Percentiles rank a stretch among this genome's conserved stretches.
These are phyloP conservation scores for Nicotiana benthamiana DNA, from an alignment of 257 asterid species.

Conservation along the genomic window DNA sequence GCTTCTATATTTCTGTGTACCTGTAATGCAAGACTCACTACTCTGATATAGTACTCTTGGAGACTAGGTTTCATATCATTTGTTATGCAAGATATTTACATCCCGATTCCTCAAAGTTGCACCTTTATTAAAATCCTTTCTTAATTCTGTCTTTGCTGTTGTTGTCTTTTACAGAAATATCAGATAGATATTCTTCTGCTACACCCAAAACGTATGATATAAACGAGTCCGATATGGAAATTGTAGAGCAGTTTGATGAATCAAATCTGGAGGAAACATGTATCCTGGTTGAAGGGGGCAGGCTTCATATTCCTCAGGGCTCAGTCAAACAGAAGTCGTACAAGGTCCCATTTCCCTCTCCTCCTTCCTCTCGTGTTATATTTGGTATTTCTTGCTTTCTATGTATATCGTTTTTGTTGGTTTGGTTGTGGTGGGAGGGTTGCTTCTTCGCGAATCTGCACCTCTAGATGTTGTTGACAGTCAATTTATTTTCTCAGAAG, in stretches of 20 bases:
- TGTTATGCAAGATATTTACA: background rate
- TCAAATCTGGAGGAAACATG: conserved; percentile 46
- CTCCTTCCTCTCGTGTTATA: background rate
- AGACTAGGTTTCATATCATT: background rate
- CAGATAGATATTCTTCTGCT: conserved; percentile 27
- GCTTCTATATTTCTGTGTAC: background rate
- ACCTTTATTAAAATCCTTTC: background rate
- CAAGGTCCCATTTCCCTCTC: conserved; percentile 37
- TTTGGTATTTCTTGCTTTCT: background rate
- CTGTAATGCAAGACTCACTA: background rate
- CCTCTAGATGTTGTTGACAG: background rate
- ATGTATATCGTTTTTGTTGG: background rate
- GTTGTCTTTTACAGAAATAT: conserved; percentile 10
- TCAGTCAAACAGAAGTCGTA: conserved; percentile 43
- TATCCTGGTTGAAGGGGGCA: conserved; percentile 45
- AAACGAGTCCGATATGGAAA: conserved; percentile 12
- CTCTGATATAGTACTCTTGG: background rate
- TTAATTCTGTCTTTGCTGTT: background rate
- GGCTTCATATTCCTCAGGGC: conserved; percentile 21
- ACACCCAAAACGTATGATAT: conserved; percentile 24
- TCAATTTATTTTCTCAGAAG: conserved; percentile 30
- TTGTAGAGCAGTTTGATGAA: conserved; percentile 23
- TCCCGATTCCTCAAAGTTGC: background rate
- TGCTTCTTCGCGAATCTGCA: background rate
- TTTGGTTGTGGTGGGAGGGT: background rate